phyloP scores from a whole-genome alignment of 2,329 filamentous ascomycete genomes.

The Ophiostoma himal-ulmi region DNA sequence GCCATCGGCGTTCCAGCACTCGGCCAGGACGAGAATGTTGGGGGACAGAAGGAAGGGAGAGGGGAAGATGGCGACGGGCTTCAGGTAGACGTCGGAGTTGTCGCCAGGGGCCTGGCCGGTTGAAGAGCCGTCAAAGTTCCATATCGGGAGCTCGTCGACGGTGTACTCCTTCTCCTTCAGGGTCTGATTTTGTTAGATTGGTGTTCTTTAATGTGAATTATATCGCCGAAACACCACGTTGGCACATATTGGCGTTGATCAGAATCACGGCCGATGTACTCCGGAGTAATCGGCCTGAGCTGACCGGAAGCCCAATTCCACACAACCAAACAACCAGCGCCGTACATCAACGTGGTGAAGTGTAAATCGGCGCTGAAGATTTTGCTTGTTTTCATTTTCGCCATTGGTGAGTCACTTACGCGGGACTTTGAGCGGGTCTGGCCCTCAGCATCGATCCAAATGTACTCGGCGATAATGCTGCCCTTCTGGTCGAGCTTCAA shows the following conservation, averaged over 20 bases:
- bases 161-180: conserved; percentile 28
- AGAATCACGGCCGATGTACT: neutral
- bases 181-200: conserved; percentile 21
- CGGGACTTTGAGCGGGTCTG: conserved; percentile 90
- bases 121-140: conserved; percentile 74
- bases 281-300: neutral
- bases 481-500: conserved; percentile 85
- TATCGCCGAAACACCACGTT: neutral
- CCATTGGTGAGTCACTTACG: conserved; percentile 54
- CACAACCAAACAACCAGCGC: neutral
- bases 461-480: conserved; percentile 62
- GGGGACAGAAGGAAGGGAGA: conserved; percentile 67
- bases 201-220: neutral
- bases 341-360: neutral
- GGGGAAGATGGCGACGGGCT: conserved; percentile 55
- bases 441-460: conserved; percentile 79
- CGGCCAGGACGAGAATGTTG: conserved; percentile 90
- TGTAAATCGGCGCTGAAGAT: neutral
- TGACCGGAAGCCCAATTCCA: neutral
- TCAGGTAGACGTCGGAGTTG: conserved; percentile 63
- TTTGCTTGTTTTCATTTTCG: neutral
- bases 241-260: neutral
- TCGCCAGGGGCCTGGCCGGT: conserved; percentile 69
- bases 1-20: conserved; percentile 91
- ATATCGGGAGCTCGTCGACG: conserved; percentile 60